Base-by-base conservation (phyloP, 176 grass and related monocot genomes). In the Oryza meyeriana region DNA sequence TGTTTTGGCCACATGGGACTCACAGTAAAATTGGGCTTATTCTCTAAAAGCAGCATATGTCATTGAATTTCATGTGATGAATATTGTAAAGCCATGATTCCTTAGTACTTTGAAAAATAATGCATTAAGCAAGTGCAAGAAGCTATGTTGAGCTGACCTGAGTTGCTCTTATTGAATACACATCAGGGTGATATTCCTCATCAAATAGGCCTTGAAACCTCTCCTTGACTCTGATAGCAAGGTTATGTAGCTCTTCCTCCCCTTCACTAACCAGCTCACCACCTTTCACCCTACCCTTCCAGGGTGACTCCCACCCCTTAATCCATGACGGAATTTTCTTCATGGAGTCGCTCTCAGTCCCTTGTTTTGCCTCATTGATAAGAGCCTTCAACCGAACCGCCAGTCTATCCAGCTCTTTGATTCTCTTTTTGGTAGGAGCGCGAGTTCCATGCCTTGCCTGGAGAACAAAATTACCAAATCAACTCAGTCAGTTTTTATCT, bases 401-500 rank as follows among this genome's bases (percentile, higher is more conserved):
- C 72, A 98, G 78, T 71, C 75, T 86, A 71, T 98, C 92, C 72
- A 98, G 69, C 76, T 98, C 95, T 80, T 91, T 93, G 73, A 94
- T 93, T 44, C 95, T 79, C 76, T 91, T 98, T 36, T 91, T 93
- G 42, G 92, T 98, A 57, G 95, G 95, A 22, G 92, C 69, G 7
- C 95, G 95, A 34, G 95, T 91, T 31, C 95, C 95, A 86, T 95
- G 95, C 63, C 95, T 95, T 84, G 95, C 88, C 95, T 98, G 69
- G 29, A 4, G 31, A 66, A 78, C 9, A 84, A 65, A 72, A 40
- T 1, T 38, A 50, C 17, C 24, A 22, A 81, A 81, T 76, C 8
- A 55, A 85, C 6, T 32, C 30, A 26, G 8, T 52, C 16, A 59
- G 7, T 64, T 76, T 76, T 22, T 11, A 16, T 69, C 5, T 81